phyloP scores from a whole-genome alignment of 176 grass and related monocot species.

The Chrysopogon serrulatus region DNA sequence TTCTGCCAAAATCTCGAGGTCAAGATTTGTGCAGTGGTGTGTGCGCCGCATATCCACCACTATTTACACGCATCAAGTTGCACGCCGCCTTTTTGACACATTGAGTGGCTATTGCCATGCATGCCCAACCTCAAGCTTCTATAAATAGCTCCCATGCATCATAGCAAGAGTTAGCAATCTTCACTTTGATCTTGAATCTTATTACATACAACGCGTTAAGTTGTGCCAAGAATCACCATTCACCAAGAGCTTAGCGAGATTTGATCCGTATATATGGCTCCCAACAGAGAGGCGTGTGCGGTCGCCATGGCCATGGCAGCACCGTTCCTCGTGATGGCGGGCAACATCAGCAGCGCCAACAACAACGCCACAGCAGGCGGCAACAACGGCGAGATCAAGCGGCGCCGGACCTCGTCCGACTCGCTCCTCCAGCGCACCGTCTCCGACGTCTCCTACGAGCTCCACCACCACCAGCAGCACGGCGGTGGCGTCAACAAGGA shows the following conservation, averaged over 20 bases:
- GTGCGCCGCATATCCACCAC: constrained; percentile 16
- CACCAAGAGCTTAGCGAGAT: background rate
- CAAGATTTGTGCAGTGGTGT: constrained; percentile 11
- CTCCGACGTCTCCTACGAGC: constrained; percentile 71
- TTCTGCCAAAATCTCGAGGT: background rate
- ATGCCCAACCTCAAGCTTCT: background rate
- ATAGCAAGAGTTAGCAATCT: background rate
- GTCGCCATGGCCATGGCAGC: constrained; percentile 44
- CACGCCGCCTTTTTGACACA: constrained; percentile 24
- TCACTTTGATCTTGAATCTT: background rate
- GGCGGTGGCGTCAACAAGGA: background rate
- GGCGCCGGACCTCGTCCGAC: constrained; percentile 65
- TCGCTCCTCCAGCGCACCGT: constrained; percentile 67
- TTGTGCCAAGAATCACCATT: background rate
- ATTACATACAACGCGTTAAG: background rate
- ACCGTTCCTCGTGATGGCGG: constrained; percentile 37
- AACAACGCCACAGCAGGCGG: background rate
- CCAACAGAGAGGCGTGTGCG: constrained; percentile 38
- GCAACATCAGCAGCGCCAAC: background rate
- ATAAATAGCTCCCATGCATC: constrained; percentile 27
- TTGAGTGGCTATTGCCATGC: constrained; percentile 25
- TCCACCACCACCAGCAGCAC: constrained; percentile 43
- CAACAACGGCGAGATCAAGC: constrained; percentile 30
- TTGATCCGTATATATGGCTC: constrained; percentile 16
- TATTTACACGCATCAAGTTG: constrained; percentile 33